Evolutionary conservation across 2,329 filamentous ascomycete genomes (phyloP).

Genomic region (Cercospora citrullina): DNA sequence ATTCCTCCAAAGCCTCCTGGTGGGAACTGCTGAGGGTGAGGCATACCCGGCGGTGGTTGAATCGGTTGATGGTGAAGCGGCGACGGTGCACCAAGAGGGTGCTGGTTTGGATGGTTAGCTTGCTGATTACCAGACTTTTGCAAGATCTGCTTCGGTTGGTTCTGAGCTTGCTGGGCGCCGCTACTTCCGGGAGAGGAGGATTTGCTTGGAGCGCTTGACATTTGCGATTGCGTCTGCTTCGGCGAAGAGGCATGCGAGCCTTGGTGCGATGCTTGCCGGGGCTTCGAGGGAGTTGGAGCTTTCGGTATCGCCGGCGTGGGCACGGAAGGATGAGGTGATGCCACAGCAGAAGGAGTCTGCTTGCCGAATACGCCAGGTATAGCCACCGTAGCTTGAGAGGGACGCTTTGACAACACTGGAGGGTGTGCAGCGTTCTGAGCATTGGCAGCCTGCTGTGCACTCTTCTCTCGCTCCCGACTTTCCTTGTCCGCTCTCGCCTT

Average conservation of each 20-base stretch:
- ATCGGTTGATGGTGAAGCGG: conserved; percentile 60
- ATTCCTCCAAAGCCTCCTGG: conserved; percentile 46
- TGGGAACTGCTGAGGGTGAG: conserved; percentile 42
- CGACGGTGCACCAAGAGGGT: conserved; percentile 25
- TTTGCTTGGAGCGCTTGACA: conserved; percentile 50
- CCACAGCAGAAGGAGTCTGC: conserved; percentile 56
- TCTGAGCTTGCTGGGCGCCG: conserved; percentile 64
- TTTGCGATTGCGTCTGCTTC: conserved; percentile 60
- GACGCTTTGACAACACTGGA: conserved; percentile 53
- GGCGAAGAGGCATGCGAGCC: conserved; percentile 69
- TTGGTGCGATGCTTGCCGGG: conserved; percentile 77
- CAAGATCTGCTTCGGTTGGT: conserved; percentile 62
- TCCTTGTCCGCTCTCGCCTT: conserved; percentile 49
- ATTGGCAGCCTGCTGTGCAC: conserved; percentile 44
- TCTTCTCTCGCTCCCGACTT: conserved; percentile 40
- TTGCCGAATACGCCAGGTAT: conserved; percentile 56
- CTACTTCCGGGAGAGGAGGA: conserved; percentile 60
- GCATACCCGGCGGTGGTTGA: conserved; percentile 58
- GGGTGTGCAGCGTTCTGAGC: conserved; percentile 39
- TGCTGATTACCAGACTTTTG: conserved; percentile 58
- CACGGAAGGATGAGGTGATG: conserved; percentile 76
- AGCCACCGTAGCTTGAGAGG: conserved; percentile 57
- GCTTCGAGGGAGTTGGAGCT: conserved; percentile 73
- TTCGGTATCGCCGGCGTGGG: conserved; percentile 82
- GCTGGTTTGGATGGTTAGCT: conserved; percentile 53